phyloP scores from a whole-genome alignment of 108 stramenopile species.

The Aureococcus anophagefferens region DNA sequence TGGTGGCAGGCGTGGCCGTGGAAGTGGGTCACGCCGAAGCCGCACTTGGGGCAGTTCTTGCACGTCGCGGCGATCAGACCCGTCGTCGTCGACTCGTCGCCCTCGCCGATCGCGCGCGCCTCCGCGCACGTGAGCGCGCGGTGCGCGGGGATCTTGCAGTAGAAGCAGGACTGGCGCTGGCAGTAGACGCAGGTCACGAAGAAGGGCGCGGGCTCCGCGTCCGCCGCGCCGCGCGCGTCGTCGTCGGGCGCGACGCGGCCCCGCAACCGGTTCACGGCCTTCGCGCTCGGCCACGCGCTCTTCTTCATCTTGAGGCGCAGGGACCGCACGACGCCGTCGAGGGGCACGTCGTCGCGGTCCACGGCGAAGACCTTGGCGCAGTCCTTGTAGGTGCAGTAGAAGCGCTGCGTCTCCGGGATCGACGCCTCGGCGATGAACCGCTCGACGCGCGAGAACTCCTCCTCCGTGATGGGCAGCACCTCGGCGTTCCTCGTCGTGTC shows the following conservation, averaged over 20 bases:
- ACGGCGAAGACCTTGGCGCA: background rate
- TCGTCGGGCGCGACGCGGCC: no score
- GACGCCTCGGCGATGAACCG: background rate
- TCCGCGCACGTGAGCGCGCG: no score
- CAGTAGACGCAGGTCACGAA: no score
- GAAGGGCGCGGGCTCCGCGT: no score
- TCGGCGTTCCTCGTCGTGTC: no score
- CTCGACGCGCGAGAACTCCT: background rate
- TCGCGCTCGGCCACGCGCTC: no score
- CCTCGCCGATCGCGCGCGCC: no score
- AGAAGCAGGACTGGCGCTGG: no score
- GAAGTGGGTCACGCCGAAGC: background rate
- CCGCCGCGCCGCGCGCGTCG: no score
- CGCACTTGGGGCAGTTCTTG: background rate
- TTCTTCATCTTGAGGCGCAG: no score
- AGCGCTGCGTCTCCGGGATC: background rate
- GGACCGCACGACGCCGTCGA: background rate
- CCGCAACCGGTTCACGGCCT: no score
- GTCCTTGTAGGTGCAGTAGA: background rate
- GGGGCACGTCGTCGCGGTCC: background rate
- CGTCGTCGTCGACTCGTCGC: background rate
- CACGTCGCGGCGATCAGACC: background rate
- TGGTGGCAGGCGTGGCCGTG: slow-evolving; percentile 4
- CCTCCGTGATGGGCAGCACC: background rate
- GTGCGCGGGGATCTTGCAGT: no score